Percentiles rank a stretch among this genome's conserved stretches.
These are phyloP conservation scores for Ophiostoma pallidulum DNA, from an alignment of 2,329 filamentous ascomycete species.

Conservation along the genomic window DNA sequence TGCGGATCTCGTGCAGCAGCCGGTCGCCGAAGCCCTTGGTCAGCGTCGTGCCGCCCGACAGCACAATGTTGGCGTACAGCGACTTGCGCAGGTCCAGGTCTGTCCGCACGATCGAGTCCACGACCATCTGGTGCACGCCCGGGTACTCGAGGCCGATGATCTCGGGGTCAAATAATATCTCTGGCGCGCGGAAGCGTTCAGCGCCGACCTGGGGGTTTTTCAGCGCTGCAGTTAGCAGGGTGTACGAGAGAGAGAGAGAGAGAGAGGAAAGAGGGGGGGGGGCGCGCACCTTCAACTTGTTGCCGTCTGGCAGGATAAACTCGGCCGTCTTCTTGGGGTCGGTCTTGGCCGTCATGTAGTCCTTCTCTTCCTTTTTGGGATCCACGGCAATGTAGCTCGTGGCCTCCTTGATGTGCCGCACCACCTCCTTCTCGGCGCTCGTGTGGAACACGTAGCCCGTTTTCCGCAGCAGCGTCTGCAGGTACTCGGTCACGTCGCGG, in stretches of 20 bases:
- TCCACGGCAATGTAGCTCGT: constrained; percentile 85
- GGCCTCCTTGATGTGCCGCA: constrained; percentile 92
- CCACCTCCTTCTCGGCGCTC: constrained; percentile 98
- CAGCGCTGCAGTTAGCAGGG: not conserved
- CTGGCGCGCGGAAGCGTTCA: constrained; percentile 89
- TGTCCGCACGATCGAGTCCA: constrained; percentile 88
- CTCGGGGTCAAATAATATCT: constrained; percentile 96
- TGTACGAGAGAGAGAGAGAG: not conserved
- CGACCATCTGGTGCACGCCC: constrained; percentile 94
- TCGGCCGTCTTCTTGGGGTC: constrained; percentile 73
- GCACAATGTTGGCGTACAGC: constrained; percentile 91
- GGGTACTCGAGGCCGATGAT: constrained; percentile 95
- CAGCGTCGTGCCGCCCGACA: constrained; percentile 90
- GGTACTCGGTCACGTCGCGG: constrained; percentile 88
- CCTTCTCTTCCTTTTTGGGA: constrained; percentile 90
- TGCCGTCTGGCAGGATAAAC: constrained; percentile 84
- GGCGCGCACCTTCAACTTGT: constrained; percentile 68
- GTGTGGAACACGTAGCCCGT: constrained; percentile 93
- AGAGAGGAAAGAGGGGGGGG: not conserved
- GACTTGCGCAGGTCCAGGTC: constrained; percentile 93
- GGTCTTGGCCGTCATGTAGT: constrained; percentile 74
- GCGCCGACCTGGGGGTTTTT: constrained; percentile 58
- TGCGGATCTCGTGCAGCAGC: constrained; percentile 82
- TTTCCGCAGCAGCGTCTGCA: constrained; percentile 86
- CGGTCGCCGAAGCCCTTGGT: constrained; percentile 96